These are phyloP conservation scores for Eucalyptus shirleyi DNA, from an alignment of 345 rosid species.

Conservation along the genomic window DNA sequence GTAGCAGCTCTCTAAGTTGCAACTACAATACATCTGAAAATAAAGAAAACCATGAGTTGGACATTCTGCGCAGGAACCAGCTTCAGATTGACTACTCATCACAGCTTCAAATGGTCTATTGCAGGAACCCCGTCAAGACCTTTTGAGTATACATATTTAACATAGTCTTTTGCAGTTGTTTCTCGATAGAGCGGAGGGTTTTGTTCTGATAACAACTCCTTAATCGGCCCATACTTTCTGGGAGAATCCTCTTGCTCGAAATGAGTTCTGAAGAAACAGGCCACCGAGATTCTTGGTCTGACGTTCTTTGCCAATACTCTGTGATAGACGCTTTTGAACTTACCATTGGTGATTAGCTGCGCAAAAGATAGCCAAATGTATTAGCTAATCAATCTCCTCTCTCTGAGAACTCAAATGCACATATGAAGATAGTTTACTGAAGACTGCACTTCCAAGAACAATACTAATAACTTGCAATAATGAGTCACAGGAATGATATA, in stretches of 20 bases:
- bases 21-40: neutral
- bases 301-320: slow-evolving; percentile 1
- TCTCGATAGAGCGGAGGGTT: slow-evolving; percentile 15
- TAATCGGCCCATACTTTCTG: slow-evolving; percentile 9
- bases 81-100: neutral
- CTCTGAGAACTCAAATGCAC: neutral
- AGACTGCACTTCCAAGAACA: neutral
- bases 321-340: slow-evolving; percentile 9
- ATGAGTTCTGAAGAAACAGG: slow-evolving; percentile 3
- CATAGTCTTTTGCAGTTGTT: slow-evolving; percentile 4
- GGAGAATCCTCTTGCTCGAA: neutral
- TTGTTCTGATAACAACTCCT: slow-evolving; percentile 14
- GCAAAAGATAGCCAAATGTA: neutral
- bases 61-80: neutral
- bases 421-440: neutral
- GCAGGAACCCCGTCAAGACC: neutral
- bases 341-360: slow-evolving; percentile 15
- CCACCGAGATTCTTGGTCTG: slow-evolving; percentile 13
- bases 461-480: neutral
- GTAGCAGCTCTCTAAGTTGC: neutral
- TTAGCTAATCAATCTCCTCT: neutral
- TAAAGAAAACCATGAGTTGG: neutral
- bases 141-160: neutral
- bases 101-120: slow-evolving; percentile 5
- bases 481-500: neutral